These are phyloP conservation scores for Ustilago trichophora DNA, from an alignment of 1,284 basidiomycete species.

Conservation along the genomic window DNA sequence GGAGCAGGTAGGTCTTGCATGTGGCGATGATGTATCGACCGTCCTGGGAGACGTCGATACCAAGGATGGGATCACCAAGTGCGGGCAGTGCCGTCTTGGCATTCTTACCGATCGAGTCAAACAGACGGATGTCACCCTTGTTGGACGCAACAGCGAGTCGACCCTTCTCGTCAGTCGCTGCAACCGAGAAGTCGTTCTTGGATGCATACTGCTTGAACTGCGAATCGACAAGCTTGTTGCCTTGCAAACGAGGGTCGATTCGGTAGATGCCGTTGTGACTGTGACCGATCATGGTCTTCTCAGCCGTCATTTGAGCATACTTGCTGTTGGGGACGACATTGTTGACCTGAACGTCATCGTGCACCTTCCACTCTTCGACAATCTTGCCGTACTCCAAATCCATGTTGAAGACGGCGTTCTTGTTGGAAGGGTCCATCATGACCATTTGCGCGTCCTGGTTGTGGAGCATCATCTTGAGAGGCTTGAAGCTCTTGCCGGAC, in stretches of 20 bases:
- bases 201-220: slow-evolving; percentile 95
- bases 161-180: slow-evolving; percentile 86
- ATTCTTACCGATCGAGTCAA: slow-evolving; percentile 96
- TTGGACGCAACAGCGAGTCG: slow-evolving; percentile 91
- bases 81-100: slow-evolving; percentile 98
- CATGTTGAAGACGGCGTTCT: slow-evolving; percentile 88
- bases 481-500: slow-evolving; percentile 84
- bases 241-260: slow-evolving; percentile 90
- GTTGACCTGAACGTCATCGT: slow-evolving; percentile 83
- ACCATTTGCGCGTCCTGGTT: slow-evolving; percentile 97
- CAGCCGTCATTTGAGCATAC: slow-evolving; percentile 89
- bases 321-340: slow-evolving; percentile 93
- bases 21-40: slow-evolving; percentile 96
- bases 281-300: slow-evolving; percentile 90
- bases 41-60: slow-evolving; percentile 91
- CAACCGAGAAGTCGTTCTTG: slow-evolving; percentile 94
- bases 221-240: slow-evolving; percentile 90
- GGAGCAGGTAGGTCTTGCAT: slow-evolving; percentile 89
- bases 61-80: slow-evolving; percentile 91
- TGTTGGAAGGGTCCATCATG: slow-evolving; percentile 83
- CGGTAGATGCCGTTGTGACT: slow-evolving; percentile 96
- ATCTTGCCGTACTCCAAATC: slow-evolving; percentile 96
- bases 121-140: slow-evolving; percentile 95
- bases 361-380: slow-evolving; percentile 99
- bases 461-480: slow-evolving; percentile 92